Percentiles rank a stretch among this genome's conserved stretches.
Conservation (phyloP, 257 asterid species). For the Scutellaria galericulata region DNA sequence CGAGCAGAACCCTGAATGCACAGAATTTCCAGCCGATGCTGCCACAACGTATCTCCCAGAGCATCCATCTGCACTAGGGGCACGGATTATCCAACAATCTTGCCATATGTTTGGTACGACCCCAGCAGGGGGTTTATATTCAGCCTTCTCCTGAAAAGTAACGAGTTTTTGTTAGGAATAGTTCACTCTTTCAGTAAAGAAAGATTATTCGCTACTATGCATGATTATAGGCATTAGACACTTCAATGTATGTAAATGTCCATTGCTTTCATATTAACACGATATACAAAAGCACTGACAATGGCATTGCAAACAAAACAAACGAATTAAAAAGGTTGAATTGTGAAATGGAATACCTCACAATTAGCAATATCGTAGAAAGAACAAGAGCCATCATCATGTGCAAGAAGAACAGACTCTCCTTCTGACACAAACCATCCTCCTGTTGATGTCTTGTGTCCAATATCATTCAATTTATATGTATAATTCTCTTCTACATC, state of each 20-base stretch:
- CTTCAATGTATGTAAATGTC: too few species aligned
- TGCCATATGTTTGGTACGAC: constrained; percentile 70
- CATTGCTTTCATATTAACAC: too few species aligned
- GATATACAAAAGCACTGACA: not conserved
- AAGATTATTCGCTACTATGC: not conserved
- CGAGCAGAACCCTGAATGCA: constrained; percentile 82
- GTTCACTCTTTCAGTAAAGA: not conserved
- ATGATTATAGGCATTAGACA: too few species aligned
- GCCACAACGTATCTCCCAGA: constrained; percentile 85
- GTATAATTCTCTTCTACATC: constrained; percentile 53
- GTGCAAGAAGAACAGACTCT: constrained; percentile 81
- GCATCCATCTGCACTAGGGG: constrained; percentile 88
- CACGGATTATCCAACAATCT: constrained; percentile 93
- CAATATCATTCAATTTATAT: constrained; percentile 57
- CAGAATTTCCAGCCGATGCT: constrained; percentile 85
- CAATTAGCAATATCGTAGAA: constrained; percentile 71
- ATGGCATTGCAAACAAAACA: not conserved
- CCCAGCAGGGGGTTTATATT: constrained; percentile 73
- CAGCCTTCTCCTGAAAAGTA: constrained; percentile 65
- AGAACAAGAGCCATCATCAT: constrained; percentile 82
- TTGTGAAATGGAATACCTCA: constrained; percentile 55
- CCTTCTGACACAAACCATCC: constrained; percentile 97
- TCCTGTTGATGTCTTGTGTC: constrained; percentile 71
- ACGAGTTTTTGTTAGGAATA: not conserved
- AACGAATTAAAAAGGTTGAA: not conserved